Conservation (phyloP, 352 stramenopile species). For the Globisporangium abappressorium region DNA sequence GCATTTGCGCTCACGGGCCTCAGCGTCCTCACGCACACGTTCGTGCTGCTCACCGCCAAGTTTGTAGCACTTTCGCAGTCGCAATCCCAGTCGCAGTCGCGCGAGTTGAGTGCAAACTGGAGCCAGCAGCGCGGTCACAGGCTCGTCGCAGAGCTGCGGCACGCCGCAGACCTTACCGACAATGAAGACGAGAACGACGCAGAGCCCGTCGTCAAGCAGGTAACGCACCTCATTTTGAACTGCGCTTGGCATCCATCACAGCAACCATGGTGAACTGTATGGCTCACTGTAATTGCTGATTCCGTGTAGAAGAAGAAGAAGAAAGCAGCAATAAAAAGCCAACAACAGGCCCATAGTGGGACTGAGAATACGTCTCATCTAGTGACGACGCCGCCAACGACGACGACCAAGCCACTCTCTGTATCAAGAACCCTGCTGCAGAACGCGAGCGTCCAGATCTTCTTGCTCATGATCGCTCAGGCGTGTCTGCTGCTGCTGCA, state of each 20-base stretch:
- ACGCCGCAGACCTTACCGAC: background rate
- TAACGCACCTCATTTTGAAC: background rate
- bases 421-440: constrained; percentile 8
- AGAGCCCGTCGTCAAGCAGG: background rate
- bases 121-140: constrained; percentile 5
- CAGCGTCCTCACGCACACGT: constrained; percentile 30
- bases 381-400: background rate
- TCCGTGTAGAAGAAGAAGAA: constrained; percentile 2
- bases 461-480: constrained; percentile 28
- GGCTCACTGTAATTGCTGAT: background rate
- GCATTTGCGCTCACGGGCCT: constrained; percentile 28
- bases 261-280: background rate
- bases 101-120: background rate
- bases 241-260: background rate
- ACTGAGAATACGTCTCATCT: background rate
- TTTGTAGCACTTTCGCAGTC: constrained; percentile 17
- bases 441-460: constrained; percentile 25
- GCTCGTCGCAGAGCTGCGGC: constrained; percentile 12
- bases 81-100: background rate
- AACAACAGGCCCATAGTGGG: background rate
- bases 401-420: background rate
- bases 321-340: constrained; percentile 4
- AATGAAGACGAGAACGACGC: background rate
- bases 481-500: constrained; percentile 31
- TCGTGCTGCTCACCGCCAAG: constrained; percentile 31